Base-by-base conservation (phyloP, 495 filamentous ascomycete species). In the Neurospora sp. region DNA sequence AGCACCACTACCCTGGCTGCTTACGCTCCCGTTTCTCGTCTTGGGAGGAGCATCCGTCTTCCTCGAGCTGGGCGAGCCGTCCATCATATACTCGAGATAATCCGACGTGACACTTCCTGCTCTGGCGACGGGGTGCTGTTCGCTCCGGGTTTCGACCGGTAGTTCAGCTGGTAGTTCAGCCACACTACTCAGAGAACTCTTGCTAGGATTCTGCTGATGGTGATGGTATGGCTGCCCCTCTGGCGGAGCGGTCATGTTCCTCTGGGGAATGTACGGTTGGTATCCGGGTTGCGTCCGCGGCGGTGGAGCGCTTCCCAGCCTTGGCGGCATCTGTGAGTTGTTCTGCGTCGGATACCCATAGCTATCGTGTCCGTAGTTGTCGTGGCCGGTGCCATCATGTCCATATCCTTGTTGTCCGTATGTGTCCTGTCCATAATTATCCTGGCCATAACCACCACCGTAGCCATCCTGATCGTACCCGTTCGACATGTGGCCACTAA, bases 241-340 rank as follows among this genome's bases (percentile, higher is more conserved):
- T 69, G 83, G 80, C 9, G 86, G 86, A 11, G 84, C 85, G 9
- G 86, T 88, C 84, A 87, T 85, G 72, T 86, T 85, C 31, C 86
- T 76, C 69, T 84, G 80, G 20, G 84, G 86, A 18, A 79, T 76
- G 66, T 76, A 81, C 72, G 76, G 81, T 18, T 76, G 76, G 9
- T 71, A 73, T 5, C 76, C 79, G 27, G 78, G 77, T 2, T 79
- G 76, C 18, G 78, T 78, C 54, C 81, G 73, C 4, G 81, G 83
- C 44, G 77, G 78, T 3, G 84, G 85, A 59, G 82, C 78, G 66
- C 83, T 84, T 54, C 83, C 75, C 69, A 72, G 75, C 39, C 77
- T 79, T 7, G 81, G 78, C 9, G 80, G 79, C 70, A 83, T 71
- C 2, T 76, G 75, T 5, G 82, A 83, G 59, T 79, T 77, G 46